Conservation (phyloP, 805 yeast genomes). For the Allodekkera sacchari region DNA sequence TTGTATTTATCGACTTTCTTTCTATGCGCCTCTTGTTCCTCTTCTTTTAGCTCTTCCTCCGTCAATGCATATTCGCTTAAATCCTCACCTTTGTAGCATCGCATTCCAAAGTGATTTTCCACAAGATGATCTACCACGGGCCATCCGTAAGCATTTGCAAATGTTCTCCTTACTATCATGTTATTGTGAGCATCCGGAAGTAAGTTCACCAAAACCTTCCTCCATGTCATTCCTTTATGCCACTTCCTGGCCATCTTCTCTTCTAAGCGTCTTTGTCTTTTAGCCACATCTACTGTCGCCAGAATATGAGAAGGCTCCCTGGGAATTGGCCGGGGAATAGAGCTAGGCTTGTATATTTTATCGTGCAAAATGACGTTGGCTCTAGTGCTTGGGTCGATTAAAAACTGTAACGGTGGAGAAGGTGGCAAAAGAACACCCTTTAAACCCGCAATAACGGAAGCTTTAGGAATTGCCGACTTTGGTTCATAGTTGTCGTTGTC, state of each 20-base stretch:
- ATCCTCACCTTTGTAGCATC: slow-evolving; percentile 18
- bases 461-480: slow-evolving; percentile 41
- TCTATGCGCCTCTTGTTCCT: slow-evolving; percentile 7
- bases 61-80: slow-evolving; percentile 12
- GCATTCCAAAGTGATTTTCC: slow-evolving; percentile 46
- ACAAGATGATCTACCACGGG: slow-evolving; percentile 81
- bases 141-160: slow-evolving; percentile 94
- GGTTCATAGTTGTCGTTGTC: slow-evolving; percentile 7
- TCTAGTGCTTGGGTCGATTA: slow-evolving; percentile 59
- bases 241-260: slow-evolving; percentile 85
- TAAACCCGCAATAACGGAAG: slow-evolving; percentile 75
- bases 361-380: slow-evolving; percentile 70
- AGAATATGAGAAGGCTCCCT: slow-evolving; percentile 21
- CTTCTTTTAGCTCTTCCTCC: slow-evolving; percentile 6
- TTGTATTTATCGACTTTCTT: slow-evolving; percentile 8
- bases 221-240: slow-evolving; percentile 80
- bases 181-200: slow-evolving; percentile 95
- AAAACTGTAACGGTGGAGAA: slow-evolving; percentile 57
- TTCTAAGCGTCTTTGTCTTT: slow-evolving; percentile 42
- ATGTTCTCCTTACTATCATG: slow-evolving; percentile 78
- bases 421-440: slow-evolving; percentile 74
- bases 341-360: slow-evolving; percentile 62
- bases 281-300: slow-evolving; percentile 16
- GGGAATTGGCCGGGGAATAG: slow-evolving; percentile 21
- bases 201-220: slow-evolving; percentile 79